These are phyloP conservation scores for Pythium dissimile DNA, from an alignment of 352 stramenopile genomes.

Conservation along the genomic window DNA sequence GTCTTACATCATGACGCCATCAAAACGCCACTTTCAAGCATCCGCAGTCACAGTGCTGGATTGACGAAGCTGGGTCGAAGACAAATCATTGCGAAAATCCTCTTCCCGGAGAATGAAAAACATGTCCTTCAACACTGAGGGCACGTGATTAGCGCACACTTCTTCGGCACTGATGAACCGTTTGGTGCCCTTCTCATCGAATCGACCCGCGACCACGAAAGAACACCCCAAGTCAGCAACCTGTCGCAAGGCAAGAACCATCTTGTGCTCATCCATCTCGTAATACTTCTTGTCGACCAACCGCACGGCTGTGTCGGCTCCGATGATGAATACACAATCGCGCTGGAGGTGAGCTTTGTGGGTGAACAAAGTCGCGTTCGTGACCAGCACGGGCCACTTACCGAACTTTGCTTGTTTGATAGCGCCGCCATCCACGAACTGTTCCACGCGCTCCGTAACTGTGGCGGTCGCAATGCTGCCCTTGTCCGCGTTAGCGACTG, in stretches of 20 bases:
- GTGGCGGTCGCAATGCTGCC: conserved; percentile 42
- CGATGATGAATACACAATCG: conserved; percentile 81
- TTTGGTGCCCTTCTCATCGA: conserved; percentile 47
- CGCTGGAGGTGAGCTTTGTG: conserved; percentile 81
- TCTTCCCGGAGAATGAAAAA: conserved; percentile 74
- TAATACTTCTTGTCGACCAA: conserved; percentile 92
- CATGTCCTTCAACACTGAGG: conserved; percentile 43
- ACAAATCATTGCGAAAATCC: conserved; percentile 85
- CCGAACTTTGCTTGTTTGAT: conserved; percentile 6
- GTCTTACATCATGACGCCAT: too few species aligned
- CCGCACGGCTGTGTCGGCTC: conserved; percentile 84
- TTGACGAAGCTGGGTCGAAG: conserved; percentile 87
- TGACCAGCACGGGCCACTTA: conserved; percentile 69
- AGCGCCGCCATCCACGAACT: conserved; percentile 31
- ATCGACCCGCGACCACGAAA: conserved; percentile 87
- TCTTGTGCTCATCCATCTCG: conserved; percentile 59
- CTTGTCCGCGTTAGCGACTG: conserved; percentile 80
- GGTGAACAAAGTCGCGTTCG: conserved; percentile 73
- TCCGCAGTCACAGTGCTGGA: too few species aligned
- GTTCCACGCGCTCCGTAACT: conserved; percentile 39
- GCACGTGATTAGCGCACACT: conserved; percentile 43
- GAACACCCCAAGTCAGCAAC: conserved; percentile 61
- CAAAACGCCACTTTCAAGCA: too few species aligned
- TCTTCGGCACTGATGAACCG: conserved; percentile 59
- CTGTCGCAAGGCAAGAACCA: conserved; percentile 68